phyloP scores from a whole-genome alignment of 1,139 yeast genomes.

The Kodamaea derodonti region DNA sequence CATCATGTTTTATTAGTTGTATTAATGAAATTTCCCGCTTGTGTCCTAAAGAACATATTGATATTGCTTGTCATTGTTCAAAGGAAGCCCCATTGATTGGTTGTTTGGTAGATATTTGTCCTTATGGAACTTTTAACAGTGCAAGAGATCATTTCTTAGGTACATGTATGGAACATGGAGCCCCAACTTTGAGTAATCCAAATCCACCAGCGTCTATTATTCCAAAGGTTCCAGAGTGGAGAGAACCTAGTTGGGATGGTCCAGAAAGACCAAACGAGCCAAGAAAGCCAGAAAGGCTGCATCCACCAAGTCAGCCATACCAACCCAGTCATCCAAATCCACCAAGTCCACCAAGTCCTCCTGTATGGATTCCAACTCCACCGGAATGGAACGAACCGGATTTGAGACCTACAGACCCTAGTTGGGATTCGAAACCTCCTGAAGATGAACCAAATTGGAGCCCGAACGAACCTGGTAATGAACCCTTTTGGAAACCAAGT shows the following conservation, averaged over 20 bases:
- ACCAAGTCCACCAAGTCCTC: neutral
- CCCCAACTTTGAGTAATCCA: constrained; percentile 12
- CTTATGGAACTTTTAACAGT: constrained; percentile 43
- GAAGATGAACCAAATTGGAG: too few relatives aligned
- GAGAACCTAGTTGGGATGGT: neutral
- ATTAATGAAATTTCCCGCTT: constrained; percentile 32
- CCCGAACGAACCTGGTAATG: too few relatives aligned
- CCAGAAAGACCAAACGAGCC: neutral
- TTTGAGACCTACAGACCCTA: too few relatives aligned
- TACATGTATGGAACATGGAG: constrained; percentile 44
- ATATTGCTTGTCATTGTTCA: constrained; percentile 40
- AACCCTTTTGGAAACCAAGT: too few relatives aligned
- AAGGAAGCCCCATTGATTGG: constrained; percentile 35
- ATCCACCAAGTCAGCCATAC: neutral
- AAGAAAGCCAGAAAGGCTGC: neutral
- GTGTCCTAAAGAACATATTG: constrained; percentile 30
- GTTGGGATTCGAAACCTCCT: too few relatives aligned
- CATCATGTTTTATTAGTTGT: constrained; percentile 51
- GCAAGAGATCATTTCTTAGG: constrained; percentile 56
- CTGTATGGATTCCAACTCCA: neutral
- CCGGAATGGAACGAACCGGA: neutral
- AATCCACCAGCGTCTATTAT: constrained; percentile 7
- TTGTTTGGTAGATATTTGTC: constrained; percentile 48
- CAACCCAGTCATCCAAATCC: neutral
- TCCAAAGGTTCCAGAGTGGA: neutral